phyloP scores from a whole-genome alignment of 1,284 basidiomycete species.

The Phellinidium pouzarii region DNA sequence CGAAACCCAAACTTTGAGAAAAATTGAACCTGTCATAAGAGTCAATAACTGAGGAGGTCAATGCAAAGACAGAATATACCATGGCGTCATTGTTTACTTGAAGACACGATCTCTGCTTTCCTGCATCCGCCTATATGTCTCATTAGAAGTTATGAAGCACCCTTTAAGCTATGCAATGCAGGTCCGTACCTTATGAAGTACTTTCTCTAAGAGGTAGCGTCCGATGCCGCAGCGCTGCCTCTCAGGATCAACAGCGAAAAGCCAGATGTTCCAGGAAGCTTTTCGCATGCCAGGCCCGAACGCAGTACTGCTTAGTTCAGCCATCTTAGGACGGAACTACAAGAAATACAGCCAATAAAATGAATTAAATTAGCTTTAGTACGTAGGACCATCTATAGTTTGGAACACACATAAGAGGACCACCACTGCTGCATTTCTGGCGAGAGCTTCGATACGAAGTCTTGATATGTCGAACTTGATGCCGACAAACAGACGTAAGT shows the following conservation, averaged over 20 bases:
- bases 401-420: conserved; percentile 13
- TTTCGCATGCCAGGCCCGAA: conserved; percentile 14
- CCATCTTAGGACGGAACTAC: conserved; percentile 14
- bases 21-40: conserved; percentile 10
- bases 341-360: neutral
- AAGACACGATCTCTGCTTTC: conserved; percentile 8
- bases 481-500: neutral
- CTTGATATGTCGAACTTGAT: neutral
- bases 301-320: conserved; percentile 10
- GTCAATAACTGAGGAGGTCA: neutral
- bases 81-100: conserved; percentile 14
- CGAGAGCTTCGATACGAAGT: conserved; percentile 15
- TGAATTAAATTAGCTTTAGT: neutral
- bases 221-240: conserved; percentile 13
- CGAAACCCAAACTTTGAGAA: conserved; percentile 14
- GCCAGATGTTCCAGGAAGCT: conserved; percentile 13
- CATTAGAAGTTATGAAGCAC: neutral
- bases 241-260: conserved; percentile 14
- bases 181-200: conserved; percentile 10
- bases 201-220: conserved; percentile 13
- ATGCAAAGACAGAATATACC: neutral
- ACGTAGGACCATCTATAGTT: neutral
- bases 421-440: conserved; percentile 20
- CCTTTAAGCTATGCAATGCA: neutral
- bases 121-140: conserved; percentile 10